These are phyloP conservation scores for Fusarium sp. DNA, from an alignment of 2,329 filamentous ascomycete species.

Conservation along the genomic window DNA sequence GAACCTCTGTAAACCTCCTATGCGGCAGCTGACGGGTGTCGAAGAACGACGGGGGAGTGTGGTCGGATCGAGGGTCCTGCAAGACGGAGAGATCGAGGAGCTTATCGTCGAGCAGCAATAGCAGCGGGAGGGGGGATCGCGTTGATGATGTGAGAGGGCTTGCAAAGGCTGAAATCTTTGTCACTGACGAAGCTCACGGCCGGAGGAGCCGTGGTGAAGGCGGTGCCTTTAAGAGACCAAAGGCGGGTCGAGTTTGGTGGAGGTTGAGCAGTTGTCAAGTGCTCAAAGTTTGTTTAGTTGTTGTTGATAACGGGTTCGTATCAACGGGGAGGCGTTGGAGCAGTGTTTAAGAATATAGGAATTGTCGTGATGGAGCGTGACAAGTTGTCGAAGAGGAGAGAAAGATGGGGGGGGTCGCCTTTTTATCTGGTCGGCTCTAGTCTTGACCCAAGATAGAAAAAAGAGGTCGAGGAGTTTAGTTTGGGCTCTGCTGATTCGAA, in stretches of 20 bases:
- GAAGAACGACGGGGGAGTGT: conserved; percentile 64
- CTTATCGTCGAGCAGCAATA: conserved; percentile 60
- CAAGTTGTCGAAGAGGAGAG: conserved; percentile 7
- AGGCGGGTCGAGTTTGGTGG: conserved; percentile 55
- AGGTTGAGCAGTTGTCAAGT: conserved; percentile 14
- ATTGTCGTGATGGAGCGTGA: not conserved
- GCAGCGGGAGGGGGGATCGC: conserved; percentile 65
- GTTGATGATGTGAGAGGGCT: conserved; percentile 74
- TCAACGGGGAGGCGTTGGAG: not conserved
- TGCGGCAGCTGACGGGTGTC: conserved; percentile 94
- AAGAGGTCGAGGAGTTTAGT: conserved; percentile 9
- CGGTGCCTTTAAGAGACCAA: conserved; percentile 75
- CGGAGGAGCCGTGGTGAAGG: conserved; percentile 67
- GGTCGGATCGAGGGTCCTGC: conserved; percentile 58
- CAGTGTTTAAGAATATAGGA: not conserved
- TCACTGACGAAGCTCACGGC: conserved; percentile 71
- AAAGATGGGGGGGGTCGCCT: not conserved
- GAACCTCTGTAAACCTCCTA: conserved; percentile 97
- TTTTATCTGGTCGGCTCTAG: conserved; percentile 25
- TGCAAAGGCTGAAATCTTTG: conserved; percentile 75
- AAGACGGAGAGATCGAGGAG: conserved; percentile 60
- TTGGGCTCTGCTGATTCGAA: conserved; percentile 15
- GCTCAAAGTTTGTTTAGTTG: not conserved
- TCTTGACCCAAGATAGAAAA: conserved; percentile 1
- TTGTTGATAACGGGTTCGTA: not conserved